These are phyloP conservation scores for Plasmodium berghei DNA, from an alignment of 169 alveolate species.

Conservation along the genomic window DNA sequence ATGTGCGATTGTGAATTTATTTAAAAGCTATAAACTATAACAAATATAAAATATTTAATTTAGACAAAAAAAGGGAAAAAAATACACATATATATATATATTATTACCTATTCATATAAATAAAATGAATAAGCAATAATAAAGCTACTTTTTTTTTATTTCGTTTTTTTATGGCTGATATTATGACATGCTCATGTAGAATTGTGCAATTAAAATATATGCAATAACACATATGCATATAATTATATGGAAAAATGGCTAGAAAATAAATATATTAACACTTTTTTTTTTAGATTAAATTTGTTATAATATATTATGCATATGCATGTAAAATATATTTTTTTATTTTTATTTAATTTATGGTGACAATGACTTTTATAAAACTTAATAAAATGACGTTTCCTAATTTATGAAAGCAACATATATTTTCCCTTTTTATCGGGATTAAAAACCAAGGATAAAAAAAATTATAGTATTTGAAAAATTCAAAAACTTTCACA, in stretches of 20 bases:
- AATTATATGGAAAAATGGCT: not conserved
- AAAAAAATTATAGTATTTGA: too few relatives aligned
- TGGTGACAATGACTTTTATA: too few relatives aligned
- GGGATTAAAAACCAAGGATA: too few relatives aligned
- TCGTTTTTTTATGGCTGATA: constrained; percentile 7
- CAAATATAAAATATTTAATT: not conserved
- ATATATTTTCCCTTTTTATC: too few relatives aligned
- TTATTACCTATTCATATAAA: not conserved
- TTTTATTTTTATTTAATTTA: too few relatives aligned
- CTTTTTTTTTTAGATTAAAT: too few relatives aligned
- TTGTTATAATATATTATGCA: too few relatives aligned
- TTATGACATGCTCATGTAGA: constrained; percentile 51
- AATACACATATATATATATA: not conserved
- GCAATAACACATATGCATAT: not conserved
- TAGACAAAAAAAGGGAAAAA: not conserved
- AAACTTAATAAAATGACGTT: too few relatives aligned
- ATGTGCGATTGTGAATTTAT: not conserved
- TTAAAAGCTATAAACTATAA: not conserved
- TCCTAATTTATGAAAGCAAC: too few relatives aligned
- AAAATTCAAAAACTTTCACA: too few relatives aligned
- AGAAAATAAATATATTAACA: not conserved
- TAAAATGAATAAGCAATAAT: constrained; percentile 5
- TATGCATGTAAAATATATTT: too few relatives aligned
- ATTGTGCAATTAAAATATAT: constrained; percentile 6
- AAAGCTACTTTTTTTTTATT: constrained; percentile 17